Conservation (phyloP, 306 rosid genomes). For the Hippophae tibetana region DNA sequence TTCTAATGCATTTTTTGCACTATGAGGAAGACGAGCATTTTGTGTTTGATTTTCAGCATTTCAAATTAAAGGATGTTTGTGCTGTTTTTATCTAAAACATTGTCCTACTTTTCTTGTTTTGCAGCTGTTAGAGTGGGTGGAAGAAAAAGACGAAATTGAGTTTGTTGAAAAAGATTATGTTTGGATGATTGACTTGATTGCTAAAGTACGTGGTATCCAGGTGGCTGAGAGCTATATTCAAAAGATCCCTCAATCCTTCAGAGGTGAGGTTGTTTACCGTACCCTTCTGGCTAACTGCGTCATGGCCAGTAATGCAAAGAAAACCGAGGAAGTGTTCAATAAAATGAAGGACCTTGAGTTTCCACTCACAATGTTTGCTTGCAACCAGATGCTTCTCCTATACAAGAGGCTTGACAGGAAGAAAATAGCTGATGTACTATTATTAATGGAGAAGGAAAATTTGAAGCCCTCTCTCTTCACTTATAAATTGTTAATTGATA, state of each 20-base stretch:
- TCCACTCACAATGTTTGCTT: constrained; percentile 52
- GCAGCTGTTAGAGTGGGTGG: constrained; percentile 82
- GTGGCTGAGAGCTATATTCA: constrained; percentile 62
- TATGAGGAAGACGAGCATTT: too few species aligned
- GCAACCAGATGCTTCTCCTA: constrained; percentile 69
- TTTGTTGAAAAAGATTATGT: constrained; percentile 64
- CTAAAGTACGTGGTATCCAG: constrained; percentile 46
- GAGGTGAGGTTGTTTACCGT: constrained; percentile 60
- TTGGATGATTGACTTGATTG: constrained; percentile 64
- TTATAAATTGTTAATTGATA: constrained; percentile 46
- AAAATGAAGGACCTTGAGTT: constrained; percentile 68
- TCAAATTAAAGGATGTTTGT: too few species aligned
- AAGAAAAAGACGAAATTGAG: constrained; percentile 37
- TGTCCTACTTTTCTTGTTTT: constrained; percentile 13
- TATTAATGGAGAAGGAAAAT: constrained; percentile 72
- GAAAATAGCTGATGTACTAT: constrained; percentile 69
- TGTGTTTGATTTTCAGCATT: too few species aligned
- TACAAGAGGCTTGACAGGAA: constrained; percentile 60
- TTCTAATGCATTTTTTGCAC: too few species aligned
- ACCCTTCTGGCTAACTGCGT: constrained; percentile 57
- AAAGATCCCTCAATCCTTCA: constrained; percentile 58
- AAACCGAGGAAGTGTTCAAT: constrained; percentile 57
- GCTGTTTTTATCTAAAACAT: too few species aligned
- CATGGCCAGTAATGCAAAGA: constrained; percentile 30
- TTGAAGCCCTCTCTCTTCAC: constrained; percentile 57